Conservation (phyloP, 805 yeast species). For the Ogataea angusta region DNA sequence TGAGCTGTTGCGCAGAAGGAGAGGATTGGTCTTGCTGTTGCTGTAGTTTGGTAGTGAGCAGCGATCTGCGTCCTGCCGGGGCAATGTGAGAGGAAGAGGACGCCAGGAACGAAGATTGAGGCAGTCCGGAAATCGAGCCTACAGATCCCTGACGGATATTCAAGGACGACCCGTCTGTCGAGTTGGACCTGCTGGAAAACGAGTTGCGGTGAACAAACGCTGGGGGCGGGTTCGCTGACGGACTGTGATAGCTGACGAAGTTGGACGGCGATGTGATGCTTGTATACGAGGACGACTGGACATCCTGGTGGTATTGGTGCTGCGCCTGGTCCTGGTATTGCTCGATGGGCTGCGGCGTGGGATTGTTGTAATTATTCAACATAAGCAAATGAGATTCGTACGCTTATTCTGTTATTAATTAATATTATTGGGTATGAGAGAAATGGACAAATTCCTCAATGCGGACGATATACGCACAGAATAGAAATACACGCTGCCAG, state of each 20-base stretch:
- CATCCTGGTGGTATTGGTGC: conserved; percentile 12
- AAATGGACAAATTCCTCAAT: not conserved
- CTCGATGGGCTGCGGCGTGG: conserved; percentile 17
- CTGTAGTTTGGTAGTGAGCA: conserved; percentile 26
- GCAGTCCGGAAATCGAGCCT: conserved; percentile 13
- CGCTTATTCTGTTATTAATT: conserved; percentile 10
- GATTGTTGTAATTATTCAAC: conserved; percentile 17
- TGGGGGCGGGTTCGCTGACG: conserved; percentile 32
- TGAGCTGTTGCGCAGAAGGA: conserved; percentile 22
- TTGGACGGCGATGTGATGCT: conserved; percentile 30
- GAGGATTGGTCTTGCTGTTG: conserved; percentile 14
- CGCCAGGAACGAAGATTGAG: conserved; percentile 17
- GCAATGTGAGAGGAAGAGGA: conserved; percentile 21
- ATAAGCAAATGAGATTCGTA: conserved; percentile 6
- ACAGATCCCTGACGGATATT: conserved; percentile 3
- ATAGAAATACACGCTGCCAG: not conserved
- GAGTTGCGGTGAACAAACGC: conserved; percentile 26
- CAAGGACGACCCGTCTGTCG: conserved; percentile 19
- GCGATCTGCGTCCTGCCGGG: conserved; percentile 30
- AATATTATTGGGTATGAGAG: conserved; percentile 3
- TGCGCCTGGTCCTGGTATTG: conserved; percentile 16
- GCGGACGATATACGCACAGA: not conserved
- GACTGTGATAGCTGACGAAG: conserved; percentile 31
- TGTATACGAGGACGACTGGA: conserved; percentile 24
- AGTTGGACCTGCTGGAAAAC: conserved; percentile 26